Evolutionary conservation across 163 green algal species (phyloP).

Genomic region (Coccomyxa subellipsoidea): DNA sequence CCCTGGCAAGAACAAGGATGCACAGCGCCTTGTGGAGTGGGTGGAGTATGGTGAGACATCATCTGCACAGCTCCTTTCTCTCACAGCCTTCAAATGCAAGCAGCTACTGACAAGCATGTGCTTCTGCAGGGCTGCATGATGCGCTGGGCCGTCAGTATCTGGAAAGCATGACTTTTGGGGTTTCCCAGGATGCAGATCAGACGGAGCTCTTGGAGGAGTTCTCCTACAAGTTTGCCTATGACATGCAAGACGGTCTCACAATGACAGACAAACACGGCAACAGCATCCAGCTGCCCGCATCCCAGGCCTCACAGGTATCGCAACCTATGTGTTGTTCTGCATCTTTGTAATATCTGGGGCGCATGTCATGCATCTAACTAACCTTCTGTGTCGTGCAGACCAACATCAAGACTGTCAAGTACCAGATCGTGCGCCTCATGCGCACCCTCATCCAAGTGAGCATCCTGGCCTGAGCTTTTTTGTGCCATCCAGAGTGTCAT

Average conservation of each 20-base stretch:
- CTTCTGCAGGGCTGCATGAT: conserved; percentile 68
- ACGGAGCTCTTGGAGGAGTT: conserved; percentile 80
- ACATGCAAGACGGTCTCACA: conserved; percentile 34
- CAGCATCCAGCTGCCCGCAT: not conserved
- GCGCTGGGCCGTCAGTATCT: conserved; percentile 76
- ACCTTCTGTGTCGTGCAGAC: conserved; percentile 44
- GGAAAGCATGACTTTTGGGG: conserved; percentile 79
- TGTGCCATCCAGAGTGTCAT: not conserved
- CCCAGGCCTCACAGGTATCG: not conserved
- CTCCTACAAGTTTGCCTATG: conserved; percentile 73
- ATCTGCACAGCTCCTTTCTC: not conserved
- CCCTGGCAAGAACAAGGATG: conserved; percentile 38
- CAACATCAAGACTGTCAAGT: conserved; percentile 37
- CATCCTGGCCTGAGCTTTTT: not conserved
- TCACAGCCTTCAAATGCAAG: not conserved
- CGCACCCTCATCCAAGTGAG: conserved; percentile 56
- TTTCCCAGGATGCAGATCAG: conserved; percentile 61
- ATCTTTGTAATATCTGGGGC: not conserved
- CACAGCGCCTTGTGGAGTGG: conserved; percentile 72
- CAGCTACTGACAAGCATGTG: not conserved
- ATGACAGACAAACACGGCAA: conserved; percentile 28
- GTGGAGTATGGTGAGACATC: conserved; percentile 60
- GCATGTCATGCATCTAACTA: not conserved
- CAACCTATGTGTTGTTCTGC: not conserved
- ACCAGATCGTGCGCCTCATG: conserved; percentile 70